Evolutionary conservation across 768 basidiomycete genomes (phyloP).

Genomic region (Ramaria rubella): DNA sequence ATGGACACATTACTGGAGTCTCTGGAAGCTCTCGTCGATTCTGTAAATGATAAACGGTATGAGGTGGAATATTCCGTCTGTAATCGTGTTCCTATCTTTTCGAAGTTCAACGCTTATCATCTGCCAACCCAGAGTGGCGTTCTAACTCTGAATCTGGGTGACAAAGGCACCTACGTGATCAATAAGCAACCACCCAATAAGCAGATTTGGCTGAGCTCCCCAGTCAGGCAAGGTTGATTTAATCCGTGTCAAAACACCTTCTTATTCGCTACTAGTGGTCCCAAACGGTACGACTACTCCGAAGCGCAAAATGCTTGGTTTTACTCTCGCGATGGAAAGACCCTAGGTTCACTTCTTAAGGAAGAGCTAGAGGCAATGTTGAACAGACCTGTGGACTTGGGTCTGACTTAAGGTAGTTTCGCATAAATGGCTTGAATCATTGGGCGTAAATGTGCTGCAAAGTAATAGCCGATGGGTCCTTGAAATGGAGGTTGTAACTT

Average conservation of each 20-base stretch:
- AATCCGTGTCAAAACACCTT: neutral
- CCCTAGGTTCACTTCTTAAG: slow-evolving; percentile 57
- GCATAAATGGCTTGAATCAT: too few species aligned
- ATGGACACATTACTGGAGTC: slow-evolving; percentile 74
- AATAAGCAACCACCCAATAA: slow-evolving; percentile 98
- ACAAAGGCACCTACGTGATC: slow-evolving; percentile 84
- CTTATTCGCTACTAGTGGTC: slow-evolving; percentile 50
- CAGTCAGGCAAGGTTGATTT: slow-evolving; percentile 53
- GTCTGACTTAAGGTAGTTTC: neutral
- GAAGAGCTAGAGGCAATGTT: slow-evolving; percentile 53
- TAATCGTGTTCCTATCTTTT: slow-evolving; percentile 9
- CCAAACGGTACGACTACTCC: slow-evolving; percentile 84
- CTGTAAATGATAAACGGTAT: slow-evolving; percentile 43
- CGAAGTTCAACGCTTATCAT: neutral
- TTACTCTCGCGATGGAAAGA: slow-evolving; percentile 61
- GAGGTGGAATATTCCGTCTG: slow-evolving; percentile 89
- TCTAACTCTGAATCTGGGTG: slow-evolving; percentile 69
- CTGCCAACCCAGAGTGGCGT: slow-evolving; percentile 70
- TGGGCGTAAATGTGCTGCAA: too few species aligned
- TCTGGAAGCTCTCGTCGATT: slow-evolving; percentile 68
- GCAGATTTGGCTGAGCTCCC: slow-evolving; percentile 94
- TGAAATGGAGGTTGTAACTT: neutral
- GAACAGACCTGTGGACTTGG: slow-evolving; percentile 23
- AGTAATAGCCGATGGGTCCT: too few species aligned
- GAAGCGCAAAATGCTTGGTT: slow-evolving; percentile 57